Evolutionary conservation across 2,329 filamentous ascomycete genomes (phyloP).

Genomic region (Tolypocladium tropicale): DNA sequence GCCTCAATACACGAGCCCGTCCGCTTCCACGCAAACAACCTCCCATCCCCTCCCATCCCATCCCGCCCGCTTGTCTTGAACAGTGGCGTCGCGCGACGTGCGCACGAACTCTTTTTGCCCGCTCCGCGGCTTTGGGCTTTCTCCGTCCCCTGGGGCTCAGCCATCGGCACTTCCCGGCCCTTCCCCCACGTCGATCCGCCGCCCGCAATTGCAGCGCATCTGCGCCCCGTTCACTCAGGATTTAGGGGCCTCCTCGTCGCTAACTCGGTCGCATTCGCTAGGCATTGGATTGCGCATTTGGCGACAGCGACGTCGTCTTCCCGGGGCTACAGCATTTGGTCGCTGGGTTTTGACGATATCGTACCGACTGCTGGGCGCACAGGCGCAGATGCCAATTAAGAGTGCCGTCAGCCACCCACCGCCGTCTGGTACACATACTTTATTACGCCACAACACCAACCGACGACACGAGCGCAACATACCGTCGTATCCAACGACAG

Average conservation of each 20-base stretch:
- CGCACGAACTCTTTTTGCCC: neutral
- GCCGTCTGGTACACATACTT: neutral
- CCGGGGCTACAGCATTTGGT: neutral
- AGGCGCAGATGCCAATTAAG: neutral
- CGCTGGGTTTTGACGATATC: neutral
- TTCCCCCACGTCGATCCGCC: conserved; percentile 1
- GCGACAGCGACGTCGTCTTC: neutral
- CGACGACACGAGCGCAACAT: neutral
- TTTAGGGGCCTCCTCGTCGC: neutral
- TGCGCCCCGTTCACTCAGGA: neutral
- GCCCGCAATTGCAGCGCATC: neutral
- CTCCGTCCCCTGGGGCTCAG: conserved; percentile 1
- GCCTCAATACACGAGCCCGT: neutral
- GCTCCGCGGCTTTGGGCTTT: neutral
- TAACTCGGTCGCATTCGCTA: neutral
- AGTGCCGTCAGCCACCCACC: neutral
- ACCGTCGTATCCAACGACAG: neutral
- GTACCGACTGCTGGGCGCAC: neutral
- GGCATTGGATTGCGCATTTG: neutral
- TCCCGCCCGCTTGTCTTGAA: neutral
- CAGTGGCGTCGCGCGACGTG: neutral
- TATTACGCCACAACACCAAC: neutral
- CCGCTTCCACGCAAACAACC: neutral
- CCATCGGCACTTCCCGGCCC: conserved; percentile 3
- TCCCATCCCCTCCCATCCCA: neutral